phyloP scores from a whole-genome alignment of 495 filamentous ascomycete species.

The Aspergillus baeticus region DNA sequence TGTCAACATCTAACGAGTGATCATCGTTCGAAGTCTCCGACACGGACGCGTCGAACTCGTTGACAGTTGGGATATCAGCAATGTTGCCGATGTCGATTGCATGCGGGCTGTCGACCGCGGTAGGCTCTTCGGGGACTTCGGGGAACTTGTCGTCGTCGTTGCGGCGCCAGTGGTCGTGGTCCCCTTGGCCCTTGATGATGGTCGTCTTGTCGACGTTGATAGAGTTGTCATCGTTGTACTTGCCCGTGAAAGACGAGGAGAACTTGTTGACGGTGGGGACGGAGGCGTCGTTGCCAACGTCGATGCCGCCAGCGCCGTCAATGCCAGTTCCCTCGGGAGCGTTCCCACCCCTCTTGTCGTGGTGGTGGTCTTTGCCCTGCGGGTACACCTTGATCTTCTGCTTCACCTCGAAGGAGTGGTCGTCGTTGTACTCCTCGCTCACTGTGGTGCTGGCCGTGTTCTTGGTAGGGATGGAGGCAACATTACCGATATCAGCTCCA shows the following conservation, averaged over 20 bases:
- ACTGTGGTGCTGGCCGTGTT: conserved; percentile 19
- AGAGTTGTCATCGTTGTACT: conserved; percentile 12
- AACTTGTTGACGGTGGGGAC: neutral
- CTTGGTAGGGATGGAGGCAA: conserved; percentile 14
- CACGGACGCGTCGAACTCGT: neutral
- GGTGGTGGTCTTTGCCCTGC: conserved; percentile 1
- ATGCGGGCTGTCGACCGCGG: neutral
- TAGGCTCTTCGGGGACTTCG: neutral
- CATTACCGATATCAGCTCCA: conserved; percentile 17
- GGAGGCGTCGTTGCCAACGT: conserved; percentile 7
- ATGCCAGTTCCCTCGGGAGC: neutral
- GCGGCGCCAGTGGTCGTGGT: conserved; percentile 3
- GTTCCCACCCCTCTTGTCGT: neutral
- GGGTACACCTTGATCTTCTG: neutral
- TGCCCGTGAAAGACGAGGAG: neutral
- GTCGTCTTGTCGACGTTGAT: neutral
- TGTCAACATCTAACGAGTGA: conserved; percentile 4
- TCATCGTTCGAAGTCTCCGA: neutral
- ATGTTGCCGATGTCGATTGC: conserved; percentile 9
- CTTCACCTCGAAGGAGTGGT: conserved; percentile 18
- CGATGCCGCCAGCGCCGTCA: conserved; percentile 9
- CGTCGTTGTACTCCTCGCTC: conserved; percentile 28
- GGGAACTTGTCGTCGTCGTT: no score
- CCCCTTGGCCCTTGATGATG: neutral
- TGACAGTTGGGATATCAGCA: neutral